Evolutionary conservation across 2,329 filamentous ascomycete genomes (phyloP).

Genomic region (Aspergillus spinulosporus): DNA sequence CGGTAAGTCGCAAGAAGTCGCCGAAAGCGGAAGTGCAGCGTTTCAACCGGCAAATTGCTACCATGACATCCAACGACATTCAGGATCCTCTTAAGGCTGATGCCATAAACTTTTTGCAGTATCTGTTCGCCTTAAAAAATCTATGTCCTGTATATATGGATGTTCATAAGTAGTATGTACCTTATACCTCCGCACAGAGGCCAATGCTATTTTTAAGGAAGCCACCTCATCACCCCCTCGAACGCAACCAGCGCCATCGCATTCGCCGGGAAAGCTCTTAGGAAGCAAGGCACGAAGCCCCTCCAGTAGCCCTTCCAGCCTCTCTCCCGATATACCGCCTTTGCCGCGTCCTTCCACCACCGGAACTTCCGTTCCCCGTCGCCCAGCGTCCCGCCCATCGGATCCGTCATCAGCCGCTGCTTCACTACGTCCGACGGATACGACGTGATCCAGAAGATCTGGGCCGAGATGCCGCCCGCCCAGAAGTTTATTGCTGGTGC

Average conservation of each 20-base stretch:
- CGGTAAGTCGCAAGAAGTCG: not conserved
- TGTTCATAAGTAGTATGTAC: not conserved
- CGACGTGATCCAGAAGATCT: constrained; percentile 90
- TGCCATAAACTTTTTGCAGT: not conserved
- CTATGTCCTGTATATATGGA: constrained; percentile 7
- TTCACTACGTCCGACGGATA: constrained; percentile 95
- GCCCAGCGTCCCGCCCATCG: constrained; percentile 68
- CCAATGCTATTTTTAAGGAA: constrained; percentile 29
- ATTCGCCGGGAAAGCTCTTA: constrained; percentile 93
- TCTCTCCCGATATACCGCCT: constrained; percentile 70
- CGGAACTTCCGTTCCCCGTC: constrained; percentile 69
- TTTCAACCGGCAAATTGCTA: no score
- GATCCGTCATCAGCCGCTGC: constrained; percentile 96
- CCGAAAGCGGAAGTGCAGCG: constrained; percentile 15
- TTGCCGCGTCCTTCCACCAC: constrained; percentile 77
- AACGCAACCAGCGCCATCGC: constrained; percentile 91
- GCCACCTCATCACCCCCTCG: constrained; percentile 78
- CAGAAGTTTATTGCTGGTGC: constrained; percentile 90
- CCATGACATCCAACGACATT: not conserved
- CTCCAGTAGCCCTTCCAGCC: constrained; percentile 86
- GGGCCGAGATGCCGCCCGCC: constrained; percentile 89
- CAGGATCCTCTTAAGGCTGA: no score
- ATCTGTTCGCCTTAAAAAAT: constrained; percentile 6
- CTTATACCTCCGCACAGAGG: not conserved
- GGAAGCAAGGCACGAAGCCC: constrained; percentile 89